Evolutionary conservation across 139 green algal species (phyloP).

Genomic region (Chlorella sorokiniana): DNA sequence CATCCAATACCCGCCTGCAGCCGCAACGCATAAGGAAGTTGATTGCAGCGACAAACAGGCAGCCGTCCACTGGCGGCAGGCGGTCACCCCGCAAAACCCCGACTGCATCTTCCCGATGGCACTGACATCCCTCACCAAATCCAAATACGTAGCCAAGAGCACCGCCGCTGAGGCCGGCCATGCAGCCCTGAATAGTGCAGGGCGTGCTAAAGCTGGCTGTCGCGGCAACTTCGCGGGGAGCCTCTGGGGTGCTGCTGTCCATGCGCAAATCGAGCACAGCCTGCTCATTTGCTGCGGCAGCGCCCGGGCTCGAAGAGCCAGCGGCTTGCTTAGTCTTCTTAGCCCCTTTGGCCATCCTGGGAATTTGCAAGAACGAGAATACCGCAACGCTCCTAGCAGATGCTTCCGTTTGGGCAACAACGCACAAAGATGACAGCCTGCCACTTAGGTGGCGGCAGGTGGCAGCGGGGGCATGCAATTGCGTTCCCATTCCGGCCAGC

Average conservation of each 20-base stretch:
- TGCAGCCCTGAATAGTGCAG: slow-evolving; percentile 53
- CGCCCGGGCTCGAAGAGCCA: not conserved
- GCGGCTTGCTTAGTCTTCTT: not conserved
- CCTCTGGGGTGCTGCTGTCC: slow-evolving; percentile 9
- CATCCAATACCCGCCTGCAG: slow-evolving; percentile 45
- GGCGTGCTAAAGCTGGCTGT: slow-evolving; percentile 35
- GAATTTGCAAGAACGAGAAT: not conserved
- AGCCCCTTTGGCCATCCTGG: slow-evolving; percentile 9
- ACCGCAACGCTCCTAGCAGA: too few relatives aligned
- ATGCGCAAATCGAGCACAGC: slow-evolving; percentile 26
- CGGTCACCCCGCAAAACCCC: too few relatives aligned
- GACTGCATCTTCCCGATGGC: too few relatives aligned
- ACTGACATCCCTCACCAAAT: slow-evolving; percentile 46
- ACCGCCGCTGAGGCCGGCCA: slow-evolving; percentile 46
- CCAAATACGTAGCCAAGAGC: slow-evolving; percentile 69
- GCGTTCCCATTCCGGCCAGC: too few relatives aligned
- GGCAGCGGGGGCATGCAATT: too few relatives aligned
- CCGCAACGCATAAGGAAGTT: not conserved
- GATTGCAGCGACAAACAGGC: not conserved
- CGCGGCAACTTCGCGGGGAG: not conserved
- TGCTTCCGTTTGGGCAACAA: too few relatives aligned
- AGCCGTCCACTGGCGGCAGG: not conserved
- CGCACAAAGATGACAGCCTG: too few relatives aligned
- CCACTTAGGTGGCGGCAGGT: too few relatives aligned
- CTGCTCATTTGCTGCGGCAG: not conserved